Percentiles rank a stretch among this genome's conserved stretches.
Conservation (phyloP, 345 rosid genomes). For the Corchorus capsularis region DNA sequence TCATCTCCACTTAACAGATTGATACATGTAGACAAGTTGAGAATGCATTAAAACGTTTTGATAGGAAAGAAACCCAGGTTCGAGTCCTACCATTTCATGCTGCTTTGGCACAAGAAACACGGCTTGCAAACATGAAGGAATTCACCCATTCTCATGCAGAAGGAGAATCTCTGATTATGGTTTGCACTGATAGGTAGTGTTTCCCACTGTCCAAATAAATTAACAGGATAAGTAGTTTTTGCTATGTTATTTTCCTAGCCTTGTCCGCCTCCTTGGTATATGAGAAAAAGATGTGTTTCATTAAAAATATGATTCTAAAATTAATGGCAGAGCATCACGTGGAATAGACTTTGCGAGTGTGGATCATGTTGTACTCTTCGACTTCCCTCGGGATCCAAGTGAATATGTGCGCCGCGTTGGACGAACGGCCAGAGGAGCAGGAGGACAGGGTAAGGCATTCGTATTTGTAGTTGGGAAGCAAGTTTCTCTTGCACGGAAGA, state of each 20-base stretch:
- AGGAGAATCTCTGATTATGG: conserved; percentile 58
- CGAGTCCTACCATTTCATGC: conserved; percentile 84
- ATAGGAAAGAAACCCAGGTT: conserved; percentile 55
- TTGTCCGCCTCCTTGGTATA: background rate
- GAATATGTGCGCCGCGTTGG: conserved; percentile 95
- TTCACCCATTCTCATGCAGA: conserved; percentile 50
- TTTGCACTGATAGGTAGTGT: conserved; percentile 83
- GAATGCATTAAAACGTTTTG: conserved; percentile 74
- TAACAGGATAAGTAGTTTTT: background rate
- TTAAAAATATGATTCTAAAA: conserved; percentile 16
- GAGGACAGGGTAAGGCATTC: conserved; percentile 86
- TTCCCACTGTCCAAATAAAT: background rate
- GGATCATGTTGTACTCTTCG: conserved; percentile 83
- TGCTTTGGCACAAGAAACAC: conserved; percentile 68
- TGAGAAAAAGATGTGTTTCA: background rate
- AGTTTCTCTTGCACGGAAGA: conserved; percentile 68
- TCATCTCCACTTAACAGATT: conserved; percentile 46
- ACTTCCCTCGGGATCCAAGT: conserved; percentile 90
- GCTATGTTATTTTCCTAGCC: background rate
- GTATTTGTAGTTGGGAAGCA: conserved; percentile 90
- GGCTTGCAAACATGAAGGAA: conserved; percentile 76
- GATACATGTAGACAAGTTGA: conserved; percentile 98
- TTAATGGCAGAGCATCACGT: conserved; percentile 72
- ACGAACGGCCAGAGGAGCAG: conserved; percentile 93
- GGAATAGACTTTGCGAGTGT: conserved; percentile 86